These are phyloP conservation scores for Pseudoscleropodium purum DNA, from an alignment of 225 moss, liverwort and hornwort genomes.

Conservation along the genomic window DNA sequence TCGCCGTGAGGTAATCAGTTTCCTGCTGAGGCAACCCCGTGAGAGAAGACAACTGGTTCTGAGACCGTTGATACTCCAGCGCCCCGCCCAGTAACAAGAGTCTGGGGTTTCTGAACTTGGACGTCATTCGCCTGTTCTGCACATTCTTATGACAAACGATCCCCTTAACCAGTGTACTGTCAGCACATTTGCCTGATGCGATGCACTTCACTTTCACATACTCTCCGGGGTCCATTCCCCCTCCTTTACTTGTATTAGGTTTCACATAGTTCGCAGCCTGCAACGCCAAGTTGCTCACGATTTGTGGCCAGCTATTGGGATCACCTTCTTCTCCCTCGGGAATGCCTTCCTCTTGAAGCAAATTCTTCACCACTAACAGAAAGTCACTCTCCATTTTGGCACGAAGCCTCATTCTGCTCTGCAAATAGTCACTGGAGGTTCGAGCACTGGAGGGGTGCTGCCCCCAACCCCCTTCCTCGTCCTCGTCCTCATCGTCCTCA, in stretches of 20 bases:
- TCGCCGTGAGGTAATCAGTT: constrained; percentile 63
- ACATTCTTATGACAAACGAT: constrained; percentile 87
- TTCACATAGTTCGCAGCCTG: constrained; percentile 80
- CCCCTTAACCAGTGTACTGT: constrained; percentile 77
- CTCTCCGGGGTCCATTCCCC: constrained; percentile 70
- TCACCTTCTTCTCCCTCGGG: constrained; percentile 58
- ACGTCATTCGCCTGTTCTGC: constrained; percentile 74
- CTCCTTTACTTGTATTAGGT: constrained; percentile 67
- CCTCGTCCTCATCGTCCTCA: constrained; percentile 47
- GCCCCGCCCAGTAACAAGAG: constrained; percentile 78
- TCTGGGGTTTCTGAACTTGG: constrained; percentile 52
- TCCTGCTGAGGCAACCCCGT: constrained; percentile 84
- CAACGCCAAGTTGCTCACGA: constrained; percentile 66
- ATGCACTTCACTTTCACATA: constrained; percentile 96
- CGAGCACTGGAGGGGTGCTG: constrained; percentile 45
- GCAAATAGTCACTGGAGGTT: constrained; percentile 34
- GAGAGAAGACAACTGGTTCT: constrained; percentile 76
- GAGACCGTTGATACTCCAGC: constrained; percentile 72
- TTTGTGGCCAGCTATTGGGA: constrained; percentile 71
- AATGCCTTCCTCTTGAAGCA: constrained; percentile 51
- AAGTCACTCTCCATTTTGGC: constrained; percentile 65
- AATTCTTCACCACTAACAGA: constrained; percentile 51
- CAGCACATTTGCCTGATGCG: constrained; percentile 64
- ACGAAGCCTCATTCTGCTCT: constrained; percentile 48
- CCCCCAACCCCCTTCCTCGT: constrained; percentile 50